Percentiles rank a stretch among this genome's conserved stretches.
Conservation (phyloP, 192 early-diverging fungal species). For the Backusella psychrophila region DNA sequence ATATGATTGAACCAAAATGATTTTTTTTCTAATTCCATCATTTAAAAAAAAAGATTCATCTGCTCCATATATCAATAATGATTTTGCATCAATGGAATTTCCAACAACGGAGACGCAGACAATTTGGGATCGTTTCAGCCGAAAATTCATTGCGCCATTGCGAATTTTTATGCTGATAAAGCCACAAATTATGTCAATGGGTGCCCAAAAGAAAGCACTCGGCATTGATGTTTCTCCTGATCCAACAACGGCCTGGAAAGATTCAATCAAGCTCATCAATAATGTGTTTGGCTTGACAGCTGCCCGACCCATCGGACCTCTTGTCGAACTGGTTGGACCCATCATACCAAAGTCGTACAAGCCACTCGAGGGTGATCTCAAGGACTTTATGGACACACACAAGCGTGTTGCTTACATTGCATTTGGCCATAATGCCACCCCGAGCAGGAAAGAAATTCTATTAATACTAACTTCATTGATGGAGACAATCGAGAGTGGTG, state of each 20-base stretch:
- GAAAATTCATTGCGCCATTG: not conserved
- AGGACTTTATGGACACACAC: conserved; percentile 22
- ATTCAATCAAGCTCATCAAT: conserved; percentile 23
- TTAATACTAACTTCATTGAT: conserved; percentile 21
- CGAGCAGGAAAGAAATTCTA: not conserved
- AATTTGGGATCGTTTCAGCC: not conserved
- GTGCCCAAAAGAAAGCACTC: not conserved
- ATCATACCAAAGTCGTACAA: conserved; percentile 27
- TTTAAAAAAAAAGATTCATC: not conserved
- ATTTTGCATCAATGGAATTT: not conserved
- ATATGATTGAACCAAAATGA: not conserved
- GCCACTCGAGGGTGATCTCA: not conserved
- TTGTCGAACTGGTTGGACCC: conserved; percentile 33
- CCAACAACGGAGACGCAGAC: not conserved
- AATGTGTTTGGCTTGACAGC: conserved; percentile 18
- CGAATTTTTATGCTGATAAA: not conserved
- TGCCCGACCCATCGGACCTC: conserved; percentile 19
- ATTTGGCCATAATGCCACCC: conserved; percentile 26
- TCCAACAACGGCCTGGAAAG: not conserved
- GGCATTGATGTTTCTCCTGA: not conserved
- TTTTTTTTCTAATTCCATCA: not conserved
- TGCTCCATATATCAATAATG: conserved; percentile 1
- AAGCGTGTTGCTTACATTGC: conserved; percentile 26
- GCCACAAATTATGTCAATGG: not conserved
- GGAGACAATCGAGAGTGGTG: conserved; percentile 14